A percentile compares a stretch with the other conserved stretches of the same genome.
Conservation (phyloP, 345 rosid genomes). For the Lagerstroemia speciosa region DNA sequence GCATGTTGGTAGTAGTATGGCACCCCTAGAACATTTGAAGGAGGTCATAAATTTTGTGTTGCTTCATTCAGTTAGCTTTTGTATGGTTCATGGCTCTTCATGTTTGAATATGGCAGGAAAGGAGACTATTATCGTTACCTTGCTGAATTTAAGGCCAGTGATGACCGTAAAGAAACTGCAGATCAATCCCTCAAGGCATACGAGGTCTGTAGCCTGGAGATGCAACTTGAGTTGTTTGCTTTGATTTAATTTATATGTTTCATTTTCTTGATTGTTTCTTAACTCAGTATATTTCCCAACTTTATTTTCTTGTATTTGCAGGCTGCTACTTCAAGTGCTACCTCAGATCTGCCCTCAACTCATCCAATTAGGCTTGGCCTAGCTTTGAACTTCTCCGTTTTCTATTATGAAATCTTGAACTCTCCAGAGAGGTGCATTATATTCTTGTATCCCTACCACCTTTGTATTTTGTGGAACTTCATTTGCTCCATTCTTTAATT, state of each 20-base stretch:
- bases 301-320: neutral
- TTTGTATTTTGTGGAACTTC: neutral
- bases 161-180: conserved; percentile 6
- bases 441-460: neutral
- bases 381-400: conserved; percentile 33
- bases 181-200: conserved; percentile 8
- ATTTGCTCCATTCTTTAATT: neutral
- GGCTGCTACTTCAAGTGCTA: conserved; percentile 6
- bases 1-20: no score
- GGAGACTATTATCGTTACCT: conserved; percentile 12
- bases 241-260: neutral
- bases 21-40: neutral
- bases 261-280: neutral
- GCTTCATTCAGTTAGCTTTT: neutral
- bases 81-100: neutral
- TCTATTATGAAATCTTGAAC: conserved; percentile 33
- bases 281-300: neutral
- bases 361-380: conserved; percentile 35
- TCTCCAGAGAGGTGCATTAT: conserved; percentile 59
- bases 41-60: neutral
- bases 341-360: conserved; percentile 24
- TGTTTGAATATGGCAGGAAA: conserved; percentile 6
- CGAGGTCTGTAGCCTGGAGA: neutral
- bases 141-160: conserved; percentile 8
- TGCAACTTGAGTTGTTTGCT: neutral